These are phyloP conservation scores for Podospora didyma DNA, from an alignment of 495 filamentous ascomycete species.

Conservation along the genomic window DNA sequence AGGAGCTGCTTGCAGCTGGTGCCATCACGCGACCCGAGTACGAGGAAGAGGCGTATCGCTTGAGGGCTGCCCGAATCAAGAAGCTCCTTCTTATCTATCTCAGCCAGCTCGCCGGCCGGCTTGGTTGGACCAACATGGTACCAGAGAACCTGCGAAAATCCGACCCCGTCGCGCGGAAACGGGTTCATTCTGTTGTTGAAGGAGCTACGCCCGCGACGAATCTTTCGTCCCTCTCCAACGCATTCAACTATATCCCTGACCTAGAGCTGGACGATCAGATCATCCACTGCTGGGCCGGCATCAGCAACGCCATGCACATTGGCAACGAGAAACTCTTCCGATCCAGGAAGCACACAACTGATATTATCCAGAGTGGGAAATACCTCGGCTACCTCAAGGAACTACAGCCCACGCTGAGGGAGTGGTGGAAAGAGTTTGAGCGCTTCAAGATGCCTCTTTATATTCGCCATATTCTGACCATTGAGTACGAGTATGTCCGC, in stretches of 20 bases:
- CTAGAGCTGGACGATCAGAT: constrained; percentile 67
- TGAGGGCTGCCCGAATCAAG: constrained; percentile 76
- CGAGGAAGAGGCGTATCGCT: constrained; percentile 68
- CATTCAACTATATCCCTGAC: constrained; percentile 55
- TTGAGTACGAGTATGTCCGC: constrained; percentile 86
- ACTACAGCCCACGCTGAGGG: constrained; percentile 68
- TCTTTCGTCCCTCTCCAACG: constrained; percentile 46
- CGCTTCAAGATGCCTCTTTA: constrained; percentile 64
- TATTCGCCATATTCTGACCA: constrained; percentile 78
- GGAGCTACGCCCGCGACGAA: constrained; percentile 53
- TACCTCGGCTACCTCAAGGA: constrained; percentile 77
- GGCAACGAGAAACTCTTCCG: constrained; percentile 82
- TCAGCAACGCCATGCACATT: constrained; percentile 83
- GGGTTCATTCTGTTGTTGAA: constrained; percentile 39
- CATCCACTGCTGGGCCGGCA: constrained; percentile 86
- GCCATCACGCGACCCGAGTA: constrained; percentile 55
- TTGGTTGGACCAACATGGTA: constrained; percentile 93
- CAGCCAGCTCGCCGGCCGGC: constrained; percentile 83
- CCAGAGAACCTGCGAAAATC: constrained; percentile 55
- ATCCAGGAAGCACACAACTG: constrained; percentile 76
- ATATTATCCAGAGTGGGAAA: constrained; percentile 76
- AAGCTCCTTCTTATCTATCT: constrained; percentile 83
- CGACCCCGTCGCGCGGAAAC: constrained; percentile 43
- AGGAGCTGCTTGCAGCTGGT: constrained; percentile 50
- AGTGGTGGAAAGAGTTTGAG: constrained; percentile 75